Conservation (phyloP, 768 basidiomycete genomes). For the Chalciporus sphaerocephalus region DNA sequence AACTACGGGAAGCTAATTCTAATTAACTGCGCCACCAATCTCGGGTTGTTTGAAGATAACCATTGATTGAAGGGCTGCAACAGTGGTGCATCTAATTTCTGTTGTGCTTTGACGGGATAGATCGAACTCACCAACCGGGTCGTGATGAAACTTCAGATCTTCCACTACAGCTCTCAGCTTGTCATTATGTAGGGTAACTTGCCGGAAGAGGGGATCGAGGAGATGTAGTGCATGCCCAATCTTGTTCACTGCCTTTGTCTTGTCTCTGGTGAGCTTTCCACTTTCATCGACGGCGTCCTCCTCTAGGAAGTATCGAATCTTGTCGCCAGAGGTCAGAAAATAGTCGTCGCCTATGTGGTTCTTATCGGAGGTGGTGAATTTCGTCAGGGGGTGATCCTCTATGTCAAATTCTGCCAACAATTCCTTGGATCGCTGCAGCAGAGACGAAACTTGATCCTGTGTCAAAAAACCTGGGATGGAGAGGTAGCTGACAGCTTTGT, state of each 20-base stretch:
- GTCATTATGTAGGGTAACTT: slow-evolving; percentile 77
- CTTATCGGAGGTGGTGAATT: slow-evolving; percentile 75
- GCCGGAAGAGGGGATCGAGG: slow-evolving; percentile 76
- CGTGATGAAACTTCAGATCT: slow-evolving; percentile 77
- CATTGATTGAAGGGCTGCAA: slow-evolving; percentile 84
- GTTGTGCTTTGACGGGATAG: not conserved
- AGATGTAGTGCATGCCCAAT: slow-evolving; percentile 87
- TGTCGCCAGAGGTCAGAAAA: slow-evolving; percentile 88
- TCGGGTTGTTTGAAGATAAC: slow-evolving; percentile 91
- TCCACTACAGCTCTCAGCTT: slow-evolving; percentile 62
- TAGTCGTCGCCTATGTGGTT: slow-evolving; percentile 89
- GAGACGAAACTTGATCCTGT: slow-evolving; percentile 49
- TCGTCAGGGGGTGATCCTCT: slow-evolving; percentile 84
- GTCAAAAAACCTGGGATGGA: slow-evolving; percentile 70
- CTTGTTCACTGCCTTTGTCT: slow-evolving; percentile 87
- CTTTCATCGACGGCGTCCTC: slow-evolving; percentile 71
- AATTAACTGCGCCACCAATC: slow-evolving; percentile 86
- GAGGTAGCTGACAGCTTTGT: slow-evolving; percentile 56
- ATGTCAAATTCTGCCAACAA: slow-evolving; percentile 77
- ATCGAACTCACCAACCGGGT: slow-evolving; percentile 66
- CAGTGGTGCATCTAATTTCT: not conserved
- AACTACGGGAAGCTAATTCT: slow-evolving; percentile 9
- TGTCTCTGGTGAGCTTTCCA: slow-evolving; percentile 67
- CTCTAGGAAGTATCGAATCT: slow-evolving; percentile 94
- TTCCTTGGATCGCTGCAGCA: slow-evolving; percentile 67